Base-by-base conservation (phyloP, 148 eudicot species). In the Nyssa sinensis region DNA sequence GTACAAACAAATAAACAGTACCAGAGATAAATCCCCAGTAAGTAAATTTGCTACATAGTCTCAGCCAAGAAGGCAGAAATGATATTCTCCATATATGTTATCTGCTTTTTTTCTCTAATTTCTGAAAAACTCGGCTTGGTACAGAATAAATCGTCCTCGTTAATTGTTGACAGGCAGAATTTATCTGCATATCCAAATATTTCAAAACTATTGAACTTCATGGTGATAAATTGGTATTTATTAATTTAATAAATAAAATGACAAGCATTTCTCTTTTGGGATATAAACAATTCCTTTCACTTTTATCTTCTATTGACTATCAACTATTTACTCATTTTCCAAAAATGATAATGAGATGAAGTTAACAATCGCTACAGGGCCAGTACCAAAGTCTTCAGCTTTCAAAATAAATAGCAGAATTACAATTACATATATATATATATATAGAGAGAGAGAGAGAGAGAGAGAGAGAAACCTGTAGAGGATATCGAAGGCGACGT, bases 401-500 rank as follows among this genome's bases (percentile, higher is more conserved):
- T 39, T 24, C 51, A 2, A 66, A n/a, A 21, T 35, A 10, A 13
- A 66, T 66, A 14, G 9, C n/a, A 47, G 23, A 14, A 21, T 55
- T 55, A 24, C 6, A 21, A 55, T 5, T 9, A 35, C 28, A 65
- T 21, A 51, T 51, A 51, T 51, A 51, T 51, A 51, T 51, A 62
- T 30, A 44, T 21, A 67, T n/a, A 1, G 2, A 35, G 7, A 72
- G 29, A 39, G 6, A 69, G 5, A 60, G 17, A 44, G 67, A 27
- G 62, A 3, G 16, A 27, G 21, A 16, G 10, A 66, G 14, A 34
- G 31, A 5, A 49, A 90, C 96, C 96, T 86, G 80, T 68, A 90
- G 34, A 93, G 91, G 37, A 90, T 83, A 77, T 93, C 98, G 69
- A 93, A 90, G 41, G 98, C 93, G 14, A 90, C 93, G 33, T 93